A percentile compares a stretch with the other conserved stretches of the same genome.
Conservation (phyloP, 1,139 yeast genomes). For the Yamadazyma diddensiae region DNA sequence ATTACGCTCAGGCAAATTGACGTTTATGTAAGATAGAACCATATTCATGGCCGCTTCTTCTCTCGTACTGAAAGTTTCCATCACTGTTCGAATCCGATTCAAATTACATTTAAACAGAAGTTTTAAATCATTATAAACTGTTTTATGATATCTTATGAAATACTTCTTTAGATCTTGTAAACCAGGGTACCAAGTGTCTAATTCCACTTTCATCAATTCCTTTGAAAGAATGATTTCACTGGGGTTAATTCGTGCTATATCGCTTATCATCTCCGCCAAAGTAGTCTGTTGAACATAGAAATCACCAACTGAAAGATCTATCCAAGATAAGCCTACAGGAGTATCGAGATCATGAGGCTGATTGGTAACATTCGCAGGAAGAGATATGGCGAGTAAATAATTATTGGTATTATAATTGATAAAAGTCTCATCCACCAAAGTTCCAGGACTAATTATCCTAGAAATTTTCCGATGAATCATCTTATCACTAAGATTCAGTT, state of each 20-base stretch:
- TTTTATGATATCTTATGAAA: conserved; percentile 53
- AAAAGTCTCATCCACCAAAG: conserved; percentile 83
- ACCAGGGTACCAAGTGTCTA: conserved; percentile 58
- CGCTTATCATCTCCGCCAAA: conserved; percentile 52
- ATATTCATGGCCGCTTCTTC: conserved; percentile 46
- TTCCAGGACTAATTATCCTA: conserved; percentile 88
- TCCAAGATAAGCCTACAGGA: conserved; percentile 79
- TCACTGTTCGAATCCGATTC: conserved; percentile 51
- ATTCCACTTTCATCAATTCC: conserved; percentile 25
- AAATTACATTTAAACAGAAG: conserved; percentile 42
- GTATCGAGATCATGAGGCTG: conserved; percentile 45
- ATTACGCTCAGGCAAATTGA: conserved; percentile 40
- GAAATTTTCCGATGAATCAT: conserved; percentile 67
- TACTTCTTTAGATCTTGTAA: conserved; percentile 60
- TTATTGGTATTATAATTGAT: conserved; percentile 71
- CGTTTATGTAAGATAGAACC: conserved; percentile 37
- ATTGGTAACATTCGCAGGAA: conserved; percentile 48
- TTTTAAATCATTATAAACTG: conserved; percentile 30
- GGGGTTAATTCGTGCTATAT: conserved; percentile 64
- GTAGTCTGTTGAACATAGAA: conserved; percentile 65
- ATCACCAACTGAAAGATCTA: conserved; percentile 82
- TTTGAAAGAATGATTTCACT: conserved; percentile 58
- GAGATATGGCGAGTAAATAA: conserved; percentile 61
- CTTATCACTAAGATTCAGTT: conserved; percentile 14
- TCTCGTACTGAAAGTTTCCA: conserved; percentile 51